A percentile compares a stretch with the other conserved stretches of the same genome.
phyloP scores from a whole-genome alignment of 169 alveolate genomes.

The Plasmodium relictum region DNA sequence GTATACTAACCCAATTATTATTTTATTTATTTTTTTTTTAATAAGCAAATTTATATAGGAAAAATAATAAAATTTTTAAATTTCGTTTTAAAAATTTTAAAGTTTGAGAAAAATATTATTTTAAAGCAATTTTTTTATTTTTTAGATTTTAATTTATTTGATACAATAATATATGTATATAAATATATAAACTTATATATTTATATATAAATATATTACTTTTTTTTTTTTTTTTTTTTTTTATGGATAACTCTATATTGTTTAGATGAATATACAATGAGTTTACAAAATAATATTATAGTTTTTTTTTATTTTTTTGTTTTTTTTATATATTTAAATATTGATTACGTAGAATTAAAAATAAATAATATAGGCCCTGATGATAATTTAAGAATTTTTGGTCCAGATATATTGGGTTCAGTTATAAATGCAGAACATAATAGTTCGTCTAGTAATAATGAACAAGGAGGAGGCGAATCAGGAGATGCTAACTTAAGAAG shows the following conservation, averaged over 20 bases:
- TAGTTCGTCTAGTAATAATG: not conserved
- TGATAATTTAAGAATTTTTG: not conserved
- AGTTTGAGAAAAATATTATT: no score
- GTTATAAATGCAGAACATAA: not conserved
- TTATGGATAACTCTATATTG: not conserved
- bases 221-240: not conserved
- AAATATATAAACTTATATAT: no score
- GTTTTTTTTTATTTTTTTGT: slow-evolving; percentile 12
- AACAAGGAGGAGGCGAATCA: not conserved
- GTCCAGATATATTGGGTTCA: not conserved
- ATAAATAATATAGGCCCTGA: slow-evolving; percentile 13
- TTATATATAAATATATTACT: no score
- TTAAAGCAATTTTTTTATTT: no score
- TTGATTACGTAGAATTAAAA: slow-evolving; percentile 35
- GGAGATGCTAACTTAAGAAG: no score
- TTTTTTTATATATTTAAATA: slow-evolving; percentile 28
- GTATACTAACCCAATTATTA: no score
- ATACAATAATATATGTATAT: no score
- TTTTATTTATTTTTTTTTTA: no score
- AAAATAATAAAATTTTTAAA: no score
- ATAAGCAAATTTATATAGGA: no score
- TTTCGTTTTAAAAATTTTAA: no score
- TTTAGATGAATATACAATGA: slow-evolving; percentile 6
- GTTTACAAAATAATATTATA: not conserved
- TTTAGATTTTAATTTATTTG: no score